Conservation (phyloP, 495 filamentous ascomycete genomes). For the Friedmanniomyces endolithicus region DNA sequence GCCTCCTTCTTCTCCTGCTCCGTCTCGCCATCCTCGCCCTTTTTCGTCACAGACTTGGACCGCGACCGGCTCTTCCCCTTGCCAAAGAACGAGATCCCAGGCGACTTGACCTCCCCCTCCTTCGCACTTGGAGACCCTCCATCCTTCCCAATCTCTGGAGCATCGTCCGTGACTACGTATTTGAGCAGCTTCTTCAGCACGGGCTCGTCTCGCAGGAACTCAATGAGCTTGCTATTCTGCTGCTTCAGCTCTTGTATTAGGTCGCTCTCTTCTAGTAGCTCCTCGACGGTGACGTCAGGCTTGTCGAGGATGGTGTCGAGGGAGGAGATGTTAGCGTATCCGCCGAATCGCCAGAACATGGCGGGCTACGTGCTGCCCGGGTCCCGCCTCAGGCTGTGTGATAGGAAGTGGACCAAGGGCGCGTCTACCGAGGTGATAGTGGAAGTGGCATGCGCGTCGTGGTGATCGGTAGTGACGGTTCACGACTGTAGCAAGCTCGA, state of each 20-base stretch:
- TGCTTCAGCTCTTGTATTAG: slow-evolving; percentile 95
- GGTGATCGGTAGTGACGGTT: neutral
- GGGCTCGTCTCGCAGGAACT: slow-evolving; percentile 79
- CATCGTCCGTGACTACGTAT: slow-evolving; percentile 59
- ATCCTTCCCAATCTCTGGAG: slow-evolving; percentile 45
- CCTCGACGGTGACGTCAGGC: slow-evolving; percentile 84
- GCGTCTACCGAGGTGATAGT: neutral
- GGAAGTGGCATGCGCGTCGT: neutral
- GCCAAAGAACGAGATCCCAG: slow-evolving; percentile 17
- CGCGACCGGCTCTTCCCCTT: slow-evolving; percentile 23
- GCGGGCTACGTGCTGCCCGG: neutral
- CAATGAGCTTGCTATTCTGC: slow-evolving; percentile 94
- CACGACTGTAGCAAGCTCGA: too few species aligned
- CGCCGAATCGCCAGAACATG: slow-evolving; percentile 43
- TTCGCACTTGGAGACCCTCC: slow-evolving; percentile 38
- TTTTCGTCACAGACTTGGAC: slow-evolving; percentile 21
- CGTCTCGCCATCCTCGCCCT: slow-evolving; percentile 25
- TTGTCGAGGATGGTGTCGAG: slow-evolving; percentile 95
- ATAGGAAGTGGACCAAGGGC: neutral
- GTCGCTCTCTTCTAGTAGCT: slow-evolving; percentile 90
- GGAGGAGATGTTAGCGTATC: slow-evolving; percentile 91
- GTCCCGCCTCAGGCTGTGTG: neutral
- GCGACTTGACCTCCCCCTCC: slow-evolving; percentile 39
- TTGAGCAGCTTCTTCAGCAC: slow-evolving; percentile 78
- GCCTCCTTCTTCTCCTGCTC: slow-evolving; percentile 52